A percentile compares a stretch with the other conserved stretches of the same genome.
These are phyloP conservation scores for Hirsutella rhossiliensis DNA, from an alignment of 2,329 filamentous ascomycete species.

Conservation along the genomic window DNA sequence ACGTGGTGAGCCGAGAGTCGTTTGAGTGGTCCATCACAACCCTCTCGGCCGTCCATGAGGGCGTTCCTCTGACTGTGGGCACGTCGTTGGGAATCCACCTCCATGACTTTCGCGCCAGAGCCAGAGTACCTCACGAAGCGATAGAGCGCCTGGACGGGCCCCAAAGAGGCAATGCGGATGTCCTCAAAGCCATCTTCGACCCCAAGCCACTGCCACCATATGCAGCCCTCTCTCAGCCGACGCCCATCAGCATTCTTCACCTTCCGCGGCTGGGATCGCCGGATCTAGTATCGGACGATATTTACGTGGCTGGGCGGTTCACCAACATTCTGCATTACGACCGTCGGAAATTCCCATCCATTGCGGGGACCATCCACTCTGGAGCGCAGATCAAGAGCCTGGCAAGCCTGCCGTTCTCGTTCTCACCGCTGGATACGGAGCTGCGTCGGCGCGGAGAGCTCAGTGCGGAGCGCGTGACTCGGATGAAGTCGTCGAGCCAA, in stretches of 20 bases:
- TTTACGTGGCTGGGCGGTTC: slow-evolving; percentile 83
- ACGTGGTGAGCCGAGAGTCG: slow-evolving; percentile 53
- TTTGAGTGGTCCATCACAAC: slow-evolving; percentile 80
- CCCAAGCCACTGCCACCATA: slow-evolving; percentile 44
- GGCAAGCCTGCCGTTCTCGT: slow-evolving; percentile 55
- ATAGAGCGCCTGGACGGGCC: slow-evolving; percentile 23
- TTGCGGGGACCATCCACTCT: slow-evolving; percentile 70
- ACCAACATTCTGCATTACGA: slow-evolving; percentile 84
- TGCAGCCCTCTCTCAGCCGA: slow-evolving; percentile 66
- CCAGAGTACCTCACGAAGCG: slow-evolving; percentile 16
- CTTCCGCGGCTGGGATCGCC: slow-evolving; percentile 43
- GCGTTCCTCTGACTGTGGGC: slow-evolving; percentile 68
- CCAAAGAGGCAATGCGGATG: slow-evolving; percentile 12
- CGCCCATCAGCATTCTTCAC: slow-evolving; percentile 73
- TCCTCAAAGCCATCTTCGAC: slow-evolving; percentile 32
- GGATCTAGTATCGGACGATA: slow-evolving; percentile 56
- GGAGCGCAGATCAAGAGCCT: slow-evolving; percentile 69
- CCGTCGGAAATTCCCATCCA: slow-evolving; percentile 67
- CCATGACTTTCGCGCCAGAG: slow-evolving; percentile 55
- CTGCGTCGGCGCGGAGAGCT: slow-evolving; percentile 41
- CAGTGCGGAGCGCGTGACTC: slow-evolving; percentile 38
- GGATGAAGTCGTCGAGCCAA: slow-evolving; percentile 36
- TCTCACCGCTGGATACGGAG: slow-evolving; percentile 50
- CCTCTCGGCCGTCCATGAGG: slow-evolving; percentile 55
- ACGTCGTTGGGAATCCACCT: slow-evolving; percentile 73